Evolutionary conservation across 176 grass and related monocot genomes (phyloP), one percentile per base, ranked within the genome.

Genomic region (Secale cereale): DNA sequence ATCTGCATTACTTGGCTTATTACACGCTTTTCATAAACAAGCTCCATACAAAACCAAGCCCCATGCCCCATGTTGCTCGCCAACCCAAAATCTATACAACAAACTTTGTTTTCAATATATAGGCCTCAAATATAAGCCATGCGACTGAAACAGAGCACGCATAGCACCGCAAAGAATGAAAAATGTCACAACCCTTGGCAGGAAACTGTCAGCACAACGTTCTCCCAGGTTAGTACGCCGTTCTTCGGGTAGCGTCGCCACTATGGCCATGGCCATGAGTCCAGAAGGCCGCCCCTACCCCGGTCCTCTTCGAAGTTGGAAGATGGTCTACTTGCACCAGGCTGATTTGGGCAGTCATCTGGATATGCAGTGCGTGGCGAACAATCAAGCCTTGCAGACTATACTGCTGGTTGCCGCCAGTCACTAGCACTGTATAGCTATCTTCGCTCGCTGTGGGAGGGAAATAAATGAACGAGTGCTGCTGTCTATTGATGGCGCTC

Each of bases 1-100:
- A 79, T 59, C 45, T 66, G 67, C 67, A 68, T 79, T 65, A 23
- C 35, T 52, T 84, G 25, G 25, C 89, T 91, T 91, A 91, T 91
- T 87, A 84, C 89, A 84, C 37, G 52, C 81, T 52, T 69, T 57
- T 35, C 22, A 54, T 66, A 87, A 68, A 40, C 59, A 89, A 59
- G 26, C 40, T 69, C 76, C 81, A 66, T 65, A 80, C 68, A 84
- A 89, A 89, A 82, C 48, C 46, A 80, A 84, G 12, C 85, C 30
- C 76, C 61, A 69, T 2, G 37, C 33, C 33, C 43, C 62, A 39
- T 75, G 70, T 74, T 73, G 74, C 60, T 76, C 76, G 61, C 67
- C 83, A 87, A 77, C 80, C 77, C 76, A 87, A 87, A 84, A 91
- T 41, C 80, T 91, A 76, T 76, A 87, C 85, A 81, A 63, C 81